Evolutionary conservation across 495 filamentous ascomycete species (phyloP), one percentile per base, ranked within the genome.

Genomic region (Schizothecium vesticola): DNA sequence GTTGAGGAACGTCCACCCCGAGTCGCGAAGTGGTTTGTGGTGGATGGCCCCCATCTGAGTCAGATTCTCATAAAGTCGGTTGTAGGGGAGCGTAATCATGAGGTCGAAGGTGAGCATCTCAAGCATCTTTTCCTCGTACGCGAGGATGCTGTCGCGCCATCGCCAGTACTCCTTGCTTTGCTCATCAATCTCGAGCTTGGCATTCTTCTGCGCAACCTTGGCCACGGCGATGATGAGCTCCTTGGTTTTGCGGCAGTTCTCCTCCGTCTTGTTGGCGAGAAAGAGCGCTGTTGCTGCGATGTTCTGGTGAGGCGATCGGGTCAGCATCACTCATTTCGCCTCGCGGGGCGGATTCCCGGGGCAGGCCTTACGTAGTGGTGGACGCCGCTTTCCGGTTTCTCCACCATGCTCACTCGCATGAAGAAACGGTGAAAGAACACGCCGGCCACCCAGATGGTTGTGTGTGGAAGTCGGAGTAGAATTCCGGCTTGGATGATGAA

Each of bases 111-210:
- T 98, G 36, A 98, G 83, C 56, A 86, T 86, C 79, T 99, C 95
- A 8, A 99, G 85, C 79, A 98, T 87, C 57, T 92, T 79, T 73
- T 98, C 96, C 80, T 99, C 95, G 73, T 93, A 90, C 69, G 88
- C 87, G 3, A 97, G 83, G 59, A 99, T 94, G 64, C 89, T 93
- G 73, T 99, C 95, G 60, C 91, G 87, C 95, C 95, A 99, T 75
- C 88, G 85, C 95, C 95, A 99, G 76, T 91, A 99, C 70, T 98
- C 95, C 70, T 97, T 97, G 56, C 89, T 92, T 76, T 97, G 93
- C 77, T 97, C 95, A 73, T 98, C 94, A 25, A 99, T 90, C 12
- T 90, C 78, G 64, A 96, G 85, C 72, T 92, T 89, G 9, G 90
- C 82, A 72, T 98, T 90, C 80, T 99, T 98, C 76, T 96, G 94